These are phyloP conservation scores for Tylopilus sp. DNA, from an alignment of 1,284 basidiomycete genomes.

Conservation along the genomic window DNA sequence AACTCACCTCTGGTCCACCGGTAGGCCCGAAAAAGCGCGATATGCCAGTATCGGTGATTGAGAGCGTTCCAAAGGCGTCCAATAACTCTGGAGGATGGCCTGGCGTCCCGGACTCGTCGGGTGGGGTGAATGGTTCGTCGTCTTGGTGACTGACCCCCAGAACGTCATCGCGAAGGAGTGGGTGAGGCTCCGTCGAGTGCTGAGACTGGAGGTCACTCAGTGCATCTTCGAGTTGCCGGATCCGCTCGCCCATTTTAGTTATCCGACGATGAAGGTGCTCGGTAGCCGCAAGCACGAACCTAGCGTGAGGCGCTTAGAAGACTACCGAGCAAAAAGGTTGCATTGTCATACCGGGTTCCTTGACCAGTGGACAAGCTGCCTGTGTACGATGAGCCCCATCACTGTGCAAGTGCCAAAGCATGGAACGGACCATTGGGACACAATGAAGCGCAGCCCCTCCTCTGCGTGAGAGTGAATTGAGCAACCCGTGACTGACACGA, in stretches of 20 bases:
- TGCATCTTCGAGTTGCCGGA: constrained; percentile 65
- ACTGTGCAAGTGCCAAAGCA: constrained; percentile 4
- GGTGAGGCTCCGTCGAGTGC: constrained; percentile 55
- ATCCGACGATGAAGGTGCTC: constrained; percentile 69
- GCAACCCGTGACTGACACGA: neutral
- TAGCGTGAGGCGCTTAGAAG: constrained; percentile 22
- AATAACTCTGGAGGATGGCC: constrained; percentile 39
- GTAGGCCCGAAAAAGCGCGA: constrained; percentile 63
- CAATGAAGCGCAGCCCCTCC: constrained; percentile 62
- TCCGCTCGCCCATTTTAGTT: constrained; percentile 54
- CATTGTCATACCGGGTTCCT: constrained; percentile 48
- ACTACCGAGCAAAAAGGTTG: neutral
- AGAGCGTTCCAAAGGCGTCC: constrained; percentile 59
- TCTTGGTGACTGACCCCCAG: constrained; percentile 39
- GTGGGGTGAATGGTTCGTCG: constrained; percentile 25
- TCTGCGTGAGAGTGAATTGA: constrained; percentile 30
- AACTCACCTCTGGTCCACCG: constrained; percentile 56
- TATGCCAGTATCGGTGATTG: constrained; percentile 56
- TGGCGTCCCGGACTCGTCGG: constrained; percentile 22
- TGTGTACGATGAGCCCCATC: constrained; percentile 20
- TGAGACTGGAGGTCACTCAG: constrained; percentile 49
- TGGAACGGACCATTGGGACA: constrained; percentile 62
- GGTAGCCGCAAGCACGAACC: constrained; percentile 69
- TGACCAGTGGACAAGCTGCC: constrained; percentile 61
- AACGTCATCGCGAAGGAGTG: constrained; percentile 58